phyloP scores from a whole-genome alignment of 1,284 basidiomycete genomes.

The Schizopora paradoxa region DNA sequence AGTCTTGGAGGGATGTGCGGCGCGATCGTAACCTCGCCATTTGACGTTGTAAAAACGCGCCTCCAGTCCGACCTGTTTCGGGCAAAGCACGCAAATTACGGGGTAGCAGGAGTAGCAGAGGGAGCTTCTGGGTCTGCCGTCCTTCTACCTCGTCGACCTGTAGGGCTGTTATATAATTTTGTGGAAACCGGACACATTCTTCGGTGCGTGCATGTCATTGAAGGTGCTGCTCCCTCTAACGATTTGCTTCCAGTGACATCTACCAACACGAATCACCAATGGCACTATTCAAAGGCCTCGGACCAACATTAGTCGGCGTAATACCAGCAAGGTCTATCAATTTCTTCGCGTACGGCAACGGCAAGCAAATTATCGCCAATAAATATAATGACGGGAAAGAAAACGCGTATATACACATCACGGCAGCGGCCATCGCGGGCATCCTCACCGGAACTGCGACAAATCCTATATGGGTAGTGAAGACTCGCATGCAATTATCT shows the following conservation, averaged over 20 bases:
- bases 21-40: slow-evolving; percentile 92
- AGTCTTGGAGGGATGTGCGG: slow-evolving; percentile 98
- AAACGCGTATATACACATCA: slow-evolving; percentile 81
- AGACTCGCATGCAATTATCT: slow-evolving; percentile 85
- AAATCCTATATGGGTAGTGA: slow-evolving; percentile 99
- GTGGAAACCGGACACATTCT: slow-evolving; percentile 92
- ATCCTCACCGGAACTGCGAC: slow-evolving; percentile 86
- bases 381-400: slow-evolving; percentile 80
- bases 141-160: slow-evolving; percentile 37
- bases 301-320: slow-evolving; percentile 91
- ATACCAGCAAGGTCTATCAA: slow-evolving; percentile 96
- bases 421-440: slow-evolving; percentile 83
- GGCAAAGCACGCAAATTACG: slow-evolving; percentile 45
- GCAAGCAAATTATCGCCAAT: slow-evolving; percentile 86
- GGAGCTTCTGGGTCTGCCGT: slow-evolving; percentile 36
- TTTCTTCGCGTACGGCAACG: slow-evolving; percentile 98
- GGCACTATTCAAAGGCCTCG: slow-evolving; percentile 92
- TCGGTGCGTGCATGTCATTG: slow-evolving; percentile 45
- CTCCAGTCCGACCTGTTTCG: slow-evolving; percentile 89
- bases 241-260: slow-evolving; percentile 58
- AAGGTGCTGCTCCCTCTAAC: no score
- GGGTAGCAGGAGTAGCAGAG: slow-evolving; percentile 39
- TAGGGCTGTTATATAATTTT: slow-evolving; percentile 82
- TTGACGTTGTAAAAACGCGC: slow-evolving; percentile 98
- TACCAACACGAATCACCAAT: slow-evolving; percentile 86